Evolutionary conservation across 352 stramenopile species (phyloP).

Genomic region (Pilasporangium apinafurcum): DNA sequence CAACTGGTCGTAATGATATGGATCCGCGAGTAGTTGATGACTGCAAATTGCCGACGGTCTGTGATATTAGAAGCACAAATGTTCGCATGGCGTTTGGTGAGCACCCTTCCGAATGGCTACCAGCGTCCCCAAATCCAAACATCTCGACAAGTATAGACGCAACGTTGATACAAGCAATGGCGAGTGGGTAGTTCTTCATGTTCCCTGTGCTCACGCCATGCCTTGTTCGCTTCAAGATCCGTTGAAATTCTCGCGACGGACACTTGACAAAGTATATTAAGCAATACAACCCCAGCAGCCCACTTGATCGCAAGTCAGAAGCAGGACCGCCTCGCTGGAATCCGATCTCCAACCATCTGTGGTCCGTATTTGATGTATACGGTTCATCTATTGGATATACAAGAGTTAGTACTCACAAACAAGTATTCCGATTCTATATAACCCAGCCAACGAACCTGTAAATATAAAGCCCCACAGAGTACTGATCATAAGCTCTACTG

Average conservation of each 20-base stretch:
- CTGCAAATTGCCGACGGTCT: slow-evolving; percentile 23
- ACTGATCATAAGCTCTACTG: slow-evolving; percentile 74
- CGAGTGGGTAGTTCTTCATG: slow-evolving; percentile 87
- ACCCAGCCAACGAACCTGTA: slow-evolving; percentile 5
- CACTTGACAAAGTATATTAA: slow-evolving; percentile 80
- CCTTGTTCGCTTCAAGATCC: slow-evolving; percentile 66
- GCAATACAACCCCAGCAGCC: slow-evolving; percentile 78
- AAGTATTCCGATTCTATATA: neutral
- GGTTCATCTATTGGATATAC: slow-evolving; percentile 15
- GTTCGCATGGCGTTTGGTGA: slow-evolving; percentile 69
- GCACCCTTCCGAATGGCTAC: slow-evolving; percentile 67
- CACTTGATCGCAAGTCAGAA: slow-evolving; percentile 77
- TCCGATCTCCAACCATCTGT: slow-evolving; percentile 74
- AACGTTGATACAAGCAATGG: slow-evolving; percentile 85
- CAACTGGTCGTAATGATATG: slow-evolving; percentile 20
- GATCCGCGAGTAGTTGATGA: slow-evolving; percentile 25
- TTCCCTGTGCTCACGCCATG: slow-evolving; percentile 82
- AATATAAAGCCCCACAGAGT: slow-evolving; percentile 68
- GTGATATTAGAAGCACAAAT: slow-evolving; percentile 63
- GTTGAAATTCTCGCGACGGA: slow-evolving; percentile 51
- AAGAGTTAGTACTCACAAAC: neutral
- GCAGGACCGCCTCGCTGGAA: slow-evolving; percentile 78
- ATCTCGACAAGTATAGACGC: slow-evolving; percentile 64
- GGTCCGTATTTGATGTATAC: slow-evolving; percentile 70
- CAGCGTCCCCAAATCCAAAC: slow-evolving; percentile 71